Evolutionary conservation across 1,139 yeast species (phyloP), one percentile per base, ranked within the genome.

Genomic region (Diutina mesorugosa): DNA sequence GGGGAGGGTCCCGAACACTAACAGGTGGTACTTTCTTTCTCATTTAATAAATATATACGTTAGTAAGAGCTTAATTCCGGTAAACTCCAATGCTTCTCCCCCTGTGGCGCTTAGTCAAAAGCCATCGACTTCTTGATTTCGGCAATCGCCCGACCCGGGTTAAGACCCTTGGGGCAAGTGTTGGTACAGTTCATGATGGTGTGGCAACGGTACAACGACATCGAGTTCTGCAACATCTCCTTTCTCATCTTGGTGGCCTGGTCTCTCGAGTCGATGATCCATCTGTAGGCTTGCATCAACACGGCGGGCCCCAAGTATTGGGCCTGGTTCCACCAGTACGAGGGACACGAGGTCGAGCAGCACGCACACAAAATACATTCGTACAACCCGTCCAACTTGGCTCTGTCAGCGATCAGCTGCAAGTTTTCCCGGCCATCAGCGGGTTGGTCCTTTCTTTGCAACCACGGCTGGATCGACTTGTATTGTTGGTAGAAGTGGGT

Each of bases 291-390:
- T 79, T 93, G 99, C 97, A 93, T 89, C 72, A 93, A 82, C 59
- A 93, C 98, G 35, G 98, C 98, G 45, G 99, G 98, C 59, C 99
- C 99, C 67, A 95, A 79, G 76, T 95, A 95, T 78, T 95, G 96
- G 74, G 91, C 96, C 76, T 90, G 97, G 77, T 95, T 95, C 99
- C 99, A 95, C 99, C 99, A 95, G 81, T 95, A 95, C 7, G 98
- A 90, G 57, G 99, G 99, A 79, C 99, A 93, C 45, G 99, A 84
- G 56, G 99, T 95, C 47, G 98, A 91, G 76, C 99, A 93, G 77
- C 99, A 93, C 32, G 99, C 99, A 79, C 99, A 93, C 69, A 93
- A 80, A 66, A 93, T 93, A 79, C 99, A 93, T 76, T 93, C 99
- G 75, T 93, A 93, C 66, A 93, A 78, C 59, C 99, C 98, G 72